Conservation (phyloP, 495 filamentous ascomycete species). For the Penicillium bovifimosum region DNA sequence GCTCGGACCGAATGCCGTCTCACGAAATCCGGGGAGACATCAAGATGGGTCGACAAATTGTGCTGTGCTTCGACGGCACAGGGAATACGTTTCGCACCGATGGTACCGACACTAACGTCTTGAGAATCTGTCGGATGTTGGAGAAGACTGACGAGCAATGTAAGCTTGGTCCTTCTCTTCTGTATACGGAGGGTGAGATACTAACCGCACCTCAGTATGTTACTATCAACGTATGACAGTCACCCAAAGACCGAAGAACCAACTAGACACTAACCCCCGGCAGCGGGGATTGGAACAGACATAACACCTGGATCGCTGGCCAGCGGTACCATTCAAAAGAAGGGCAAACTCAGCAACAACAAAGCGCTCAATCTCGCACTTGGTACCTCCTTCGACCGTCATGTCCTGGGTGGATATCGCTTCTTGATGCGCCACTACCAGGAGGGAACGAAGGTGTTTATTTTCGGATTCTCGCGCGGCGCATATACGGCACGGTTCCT, state of each 20-base stretch:
- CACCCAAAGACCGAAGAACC: neutral
- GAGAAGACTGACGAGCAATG: slow-evolving; percentile 4
- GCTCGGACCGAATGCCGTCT: no score
- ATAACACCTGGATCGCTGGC: slow-evolving; percentile 4
- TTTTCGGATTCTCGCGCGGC: slow-evolving; percentile 79
- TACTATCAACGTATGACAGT: slow-evolving; percentile 9
- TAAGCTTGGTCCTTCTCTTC: neutral
- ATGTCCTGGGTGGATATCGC: slow-evolving; percentile 76
- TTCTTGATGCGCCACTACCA: slow-evolving; percentile 86
- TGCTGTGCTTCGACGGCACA: slow-evolving; percentile 12
- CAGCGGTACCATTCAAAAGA: neutral
- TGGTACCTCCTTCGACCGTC: slow-evolving; percentile 67
- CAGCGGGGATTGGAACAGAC: slow-evolving; percentile 37
- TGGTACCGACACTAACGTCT: slow-evolving; percentile 6
- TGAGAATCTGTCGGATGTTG: slow-evolving; percentile 10
- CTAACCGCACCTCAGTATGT: neutral
- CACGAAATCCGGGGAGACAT: neutral
- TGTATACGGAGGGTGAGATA: neutral
- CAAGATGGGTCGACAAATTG: neutral
- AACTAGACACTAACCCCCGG: slow-evolving; percentile 21
- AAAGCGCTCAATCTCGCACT: slow-evolving; percentile 74
- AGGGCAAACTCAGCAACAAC: slow-evolving; percentile 51
- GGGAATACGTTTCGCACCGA: slow-evolving; percentile 5
- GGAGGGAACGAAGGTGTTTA: slow-evolving; percentile 64
- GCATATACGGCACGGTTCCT: slow-evolving; percentile 78